Evolutionary conservation across 1,284 basidiomycete genomes (phyloP).

Genomic region (Somion occarium): DNA sequence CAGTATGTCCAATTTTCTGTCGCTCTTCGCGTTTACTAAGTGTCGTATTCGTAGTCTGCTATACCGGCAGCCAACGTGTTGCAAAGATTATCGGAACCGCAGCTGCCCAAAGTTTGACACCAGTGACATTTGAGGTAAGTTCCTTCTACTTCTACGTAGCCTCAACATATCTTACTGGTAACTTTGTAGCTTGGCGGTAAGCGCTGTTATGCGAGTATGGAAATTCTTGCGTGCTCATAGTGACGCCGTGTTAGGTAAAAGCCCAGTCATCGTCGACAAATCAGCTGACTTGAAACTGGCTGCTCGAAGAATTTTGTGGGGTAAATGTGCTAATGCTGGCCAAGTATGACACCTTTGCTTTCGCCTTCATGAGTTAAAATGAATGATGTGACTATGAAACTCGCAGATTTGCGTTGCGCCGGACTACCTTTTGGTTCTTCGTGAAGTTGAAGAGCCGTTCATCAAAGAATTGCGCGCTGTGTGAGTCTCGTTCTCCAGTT

Average conservation of each 20-base stretch:
- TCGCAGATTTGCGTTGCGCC: constrained; percentile 54
- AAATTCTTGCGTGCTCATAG: not conserved
- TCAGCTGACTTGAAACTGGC: constrained; percentile 55
- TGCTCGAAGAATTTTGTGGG: constrained; percentile 72
- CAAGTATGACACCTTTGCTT: constrained; percentile 38
- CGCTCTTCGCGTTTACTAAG: too few species aligned
- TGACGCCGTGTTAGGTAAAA: constrained; percentile 52
- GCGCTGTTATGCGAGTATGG: too few species aligned
- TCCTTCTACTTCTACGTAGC: not conserved
- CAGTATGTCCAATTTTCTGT: constrained; percentile 57
- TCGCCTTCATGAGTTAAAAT: too few species aligned
- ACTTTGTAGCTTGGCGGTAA: constrained; percentile 51
- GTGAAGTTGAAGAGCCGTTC: constrained; percentile 58
- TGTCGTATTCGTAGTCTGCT: not conserved
- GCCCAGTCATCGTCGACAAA: constrained; percentile 77
- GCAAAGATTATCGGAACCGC: constrained; percentile 78
- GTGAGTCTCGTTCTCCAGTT: not conserved
- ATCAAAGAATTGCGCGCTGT: constrained; percentile 36
- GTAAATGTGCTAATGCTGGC: constrained; percentile 68
- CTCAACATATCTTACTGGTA: constrained; percentile 54
- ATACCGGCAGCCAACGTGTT: constrained; percentile 64
- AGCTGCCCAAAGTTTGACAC: constrained; percentile 83
- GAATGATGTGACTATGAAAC: too few species aligned
- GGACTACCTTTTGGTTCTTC: constrained; percentile 78
- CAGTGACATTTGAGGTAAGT: constrained; percentile 71